Evolutionary conservation across 2,329 filamentous ascomycete genomes (phyloP).

Genomic region (Colletotrichum shisoi): DNA sequence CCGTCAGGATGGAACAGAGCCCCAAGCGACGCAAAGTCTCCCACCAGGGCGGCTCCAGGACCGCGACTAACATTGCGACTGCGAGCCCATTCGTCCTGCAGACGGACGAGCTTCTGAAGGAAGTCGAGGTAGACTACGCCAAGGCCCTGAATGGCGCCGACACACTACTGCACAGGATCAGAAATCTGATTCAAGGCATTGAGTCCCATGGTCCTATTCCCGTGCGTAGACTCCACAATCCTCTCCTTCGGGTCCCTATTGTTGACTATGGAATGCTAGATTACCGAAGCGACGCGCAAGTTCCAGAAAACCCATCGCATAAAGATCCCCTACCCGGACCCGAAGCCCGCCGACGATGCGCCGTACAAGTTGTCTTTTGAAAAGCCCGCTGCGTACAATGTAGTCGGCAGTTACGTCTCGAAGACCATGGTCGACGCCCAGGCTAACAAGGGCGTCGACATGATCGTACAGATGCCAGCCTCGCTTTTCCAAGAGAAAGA

Average conservation of each 20-base stretch:
- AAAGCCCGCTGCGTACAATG: conserved; percentile 80
- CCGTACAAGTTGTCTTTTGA: conserved; percentile 84
- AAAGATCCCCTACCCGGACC: conserved; percentile 84
- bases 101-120: conserved; percentile 66
- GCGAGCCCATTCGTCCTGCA: conserved; percentile 66
- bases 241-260: conserved; percentile 12
- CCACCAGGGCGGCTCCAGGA: conserved; percentile 50
- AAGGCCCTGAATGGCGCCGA: conserved; percentile 60
- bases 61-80: conserved; percentile 53
- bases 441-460: conserved; percentile 70
- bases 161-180: conserved; percentile 60
- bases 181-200: conserved; percentile 61
- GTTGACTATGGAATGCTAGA: conserved; percentile 53
- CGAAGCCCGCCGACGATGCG: conserved; percentile 75
- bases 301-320: conserved; percentile 74
- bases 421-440: conserved; percentile 75
- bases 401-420: conserved; percentile 85
- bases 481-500: conserved; percentile 91
- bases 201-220: conserved; percentile 58
- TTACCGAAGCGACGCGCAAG: conserved; percentile 71
- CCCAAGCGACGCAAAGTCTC: conserved; percentile 61
- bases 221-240: conserved; percentile 50
- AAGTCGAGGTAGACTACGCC: conserved; percentile 62
- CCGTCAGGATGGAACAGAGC: conserved; percentile 54
- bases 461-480: conserved; percentile 85